Evolutionary conservation across 192 early-diverging fungal species (phyloP).

Genomic region (Entomortierella lignicola): DNA sequence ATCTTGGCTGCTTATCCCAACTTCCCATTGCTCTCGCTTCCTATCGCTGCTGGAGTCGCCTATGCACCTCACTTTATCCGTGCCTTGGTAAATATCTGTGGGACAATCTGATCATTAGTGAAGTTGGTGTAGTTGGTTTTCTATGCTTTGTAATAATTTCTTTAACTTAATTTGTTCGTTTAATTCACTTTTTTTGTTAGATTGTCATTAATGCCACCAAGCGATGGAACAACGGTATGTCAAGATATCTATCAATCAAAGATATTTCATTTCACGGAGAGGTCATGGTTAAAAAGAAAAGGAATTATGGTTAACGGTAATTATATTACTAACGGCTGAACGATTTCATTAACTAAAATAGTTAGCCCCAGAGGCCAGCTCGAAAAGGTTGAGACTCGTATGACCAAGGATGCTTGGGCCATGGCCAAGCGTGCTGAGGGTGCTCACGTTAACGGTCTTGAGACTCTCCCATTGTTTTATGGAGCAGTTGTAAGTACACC

Average conservation of each 20-base stretch:
- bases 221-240: constrained; percentile 53
- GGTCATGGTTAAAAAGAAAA: no score
- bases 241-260: background rate
- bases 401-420: constrained; percentile 44
- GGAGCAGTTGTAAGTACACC: constrained; percentile 47
- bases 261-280: no score
- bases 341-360: background rate
- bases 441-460: constrained; percentile 53
- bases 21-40: constrained; percentile 43
- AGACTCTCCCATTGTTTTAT: constrained; percentile 50
- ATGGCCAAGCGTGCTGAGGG: constrained; percentile 57
- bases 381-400: constrained; percentile 38
- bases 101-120: no score
- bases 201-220: constrained; percentile 43
- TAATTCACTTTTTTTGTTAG: constrained; percentile 15
- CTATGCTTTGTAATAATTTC: background rate
- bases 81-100: constrained; percentile 10
- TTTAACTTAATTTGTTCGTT: no score
- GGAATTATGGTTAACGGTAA: no score
- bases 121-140: background rate
- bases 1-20: constrained; percentile 26
- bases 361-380: constrained; percentile 52
- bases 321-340: no score
- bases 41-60: constrained; percentile 37
- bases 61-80: constrained; percentile 53